A percentile compares a stretch with the other conserved stretches of the same genome.
Conservation (phyloP, 441 rosid species). For the Adansonia rubrostipa region DNA sequence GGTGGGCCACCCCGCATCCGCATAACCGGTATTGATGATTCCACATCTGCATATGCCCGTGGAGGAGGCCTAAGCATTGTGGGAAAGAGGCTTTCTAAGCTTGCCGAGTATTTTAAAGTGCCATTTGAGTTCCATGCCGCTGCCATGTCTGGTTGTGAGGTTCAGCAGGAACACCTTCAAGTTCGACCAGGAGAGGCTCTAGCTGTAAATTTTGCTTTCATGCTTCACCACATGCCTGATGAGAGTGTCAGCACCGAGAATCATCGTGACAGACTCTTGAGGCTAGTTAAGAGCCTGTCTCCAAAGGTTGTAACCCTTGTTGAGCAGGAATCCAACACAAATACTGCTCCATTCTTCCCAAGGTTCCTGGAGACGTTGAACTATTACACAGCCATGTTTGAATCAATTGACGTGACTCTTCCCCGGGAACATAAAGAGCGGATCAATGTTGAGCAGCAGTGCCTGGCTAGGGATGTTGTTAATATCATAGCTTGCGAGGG, state of each 20-base stretch:
- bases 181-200: constrained; percentile 66
- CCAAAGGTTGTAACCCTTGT: constrained; percentile 87
- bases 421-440: constrained; percentile 71
- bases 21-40: constrained; percentile 76
- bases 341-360: constrained; percentile 81
- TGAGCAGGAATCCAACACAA: constrained; percentile 92
- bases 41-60: constrained; percentile 74
- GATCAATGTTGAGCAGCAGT: constrained; percentile 85
- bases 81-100: constrained; percentile 64
- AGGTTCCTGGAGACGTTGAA: constrained; percentile 77
- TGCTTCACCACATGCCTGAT: constrained; percentile 85
- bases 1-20: constrained; percentile 88
- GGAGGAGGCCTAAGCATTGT: constrained; percentile 74
- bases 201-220: constrained; percentile 82
- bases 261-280: constrained; percentile 71
- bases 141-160: constrained; percentile 56
- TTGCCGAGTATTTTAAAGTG: constrained; percentile 63
- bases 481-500: constrained; percentile 93
- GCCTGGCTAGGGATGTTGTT: constrained; percentile 83
- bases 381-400: constrained; percentile 84
- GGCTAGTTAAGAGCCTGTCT: constrained; percentile 70
- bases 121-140: constrained; percentile 77
- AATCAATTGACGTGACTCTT: constrained; percentile 78
- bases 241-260: constrained; percentile 88
- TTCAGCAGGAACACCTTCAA: constrained; percentile 48